Evolutionary conservation across 1,139 yeast genomes (phyloP), one percentile per base, ranked within the genome.

Genomic region (Debaryomyces sp.): DNA sequence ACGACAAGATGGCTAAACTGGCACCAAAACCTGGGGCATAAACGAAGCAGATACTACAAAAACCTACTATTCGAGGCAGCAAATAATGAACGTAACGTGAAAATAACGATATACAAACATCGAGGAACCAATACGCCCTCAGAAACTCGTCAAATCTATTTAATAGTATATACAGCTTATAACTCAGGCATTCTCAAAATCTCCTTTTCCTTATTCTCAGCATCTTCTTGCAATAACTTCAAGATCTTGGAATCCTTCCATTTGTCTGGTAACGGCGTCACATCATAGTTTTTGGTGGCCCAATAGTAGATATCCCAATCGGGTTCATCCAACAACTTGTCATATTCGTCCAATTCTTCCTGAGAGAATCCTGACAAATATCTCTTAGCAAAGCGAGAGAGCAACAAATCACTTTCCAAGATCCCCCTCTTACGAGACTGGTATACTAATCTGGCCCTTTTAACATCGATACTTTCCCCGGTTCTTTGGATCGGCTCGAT

Each of bases 291-390:
- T 58, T 81, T 80, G 6, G 97, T 90, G 22, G 96, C 97, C 98
- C 99, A 94, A 71, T 94, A 94, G 68, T 90, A 95, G 54, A 94
- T 92, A 65, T 94, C 99, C 99, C 99, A 95, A 67, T 94, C 99
- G 13, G 94, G 82, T 68, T 92, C 96, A 66, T 95, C 96, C 63
- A 94, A 77, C 50, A 94, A 71, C 55, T 78, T 67, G 63, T 94
- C 98, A 66, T 89, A 94, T 68, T 94, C 98, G 48, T 85, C 87
- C 54, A 95, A 73, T 67, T 90, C 88, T 48, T 76, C 86, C 53
- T 74, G 68, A n/a, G 77, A 73, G 75, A 94, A 80, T 0, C 65
- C 60, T 35, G 78, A 67, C 58, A 94, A 74, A 60, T 88, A 81
- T 61, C 80, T 80, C 60, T 90, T 84, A 30, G 98, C 96, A 70